Base-by-base conservation (phyloP, 208 protist species). In the Crithidia bombi region DNA sequence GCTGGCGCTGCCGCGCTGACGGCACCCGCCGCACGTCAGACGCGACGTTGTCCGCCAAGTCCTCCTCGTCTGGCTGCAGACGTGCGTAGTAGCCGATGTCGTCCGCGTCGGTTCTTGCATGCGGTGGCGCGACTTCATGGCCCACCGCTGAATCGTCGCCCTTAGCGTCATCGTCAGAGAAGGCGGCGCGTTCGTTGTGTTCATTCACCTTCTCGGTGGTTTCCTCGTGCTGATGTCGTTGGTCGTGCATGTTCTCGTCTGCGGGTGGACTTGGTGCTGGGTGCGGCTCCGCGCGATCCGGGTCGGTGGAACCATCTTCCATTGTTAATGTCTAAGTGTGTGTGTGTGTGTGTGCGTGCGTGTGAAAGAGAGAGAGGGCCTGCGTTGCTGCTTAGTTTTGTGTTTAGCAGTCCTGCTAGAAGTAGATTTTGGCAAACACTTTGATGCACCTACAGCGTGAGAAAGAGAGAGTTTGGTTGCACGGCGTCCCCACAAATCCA, bases 21-120 rank as follows among this genome's bases (percentile, higher is more conserved):
- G 54, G 66, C 30, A 38, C 57, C 6, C 32, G 46, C 14, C 75
- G 75, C 23, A 85, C 80, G 30, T 85, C 80, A 14, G 69, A 77
- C n/a, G 63, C 70, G 15, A 82, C 80, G 47, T 78, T 71, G 52
- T 79, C 80, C 6, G 80, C 62, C 23, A 82, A 69, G 15, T 82
- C 75, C 14, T 69, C 72, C 23, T 63, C 75, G 6, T 50, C 47
- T 0, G 50, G 35, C 15, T 64, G 32, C 35, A 62, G 47, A 21
- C 47, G 65, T n/a, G 61, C 67, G 51, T 62, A 65, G 46, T 74
- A 50, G 14, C 7, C 38, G 25, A 70, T 38, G 28, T 56, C 64
- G 28, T 58, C 47, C n/a, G 49, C 51, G 5, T 46, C 30, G 0
- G 54, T 33, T 11, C n/a, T 25, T 2, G 36, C 26, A 14, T 55